These are phyloP conservation scores for Trametes elegans DNA, from an alignment of 768 basidiomycete species.

Conservation along the genomic window DNA sequence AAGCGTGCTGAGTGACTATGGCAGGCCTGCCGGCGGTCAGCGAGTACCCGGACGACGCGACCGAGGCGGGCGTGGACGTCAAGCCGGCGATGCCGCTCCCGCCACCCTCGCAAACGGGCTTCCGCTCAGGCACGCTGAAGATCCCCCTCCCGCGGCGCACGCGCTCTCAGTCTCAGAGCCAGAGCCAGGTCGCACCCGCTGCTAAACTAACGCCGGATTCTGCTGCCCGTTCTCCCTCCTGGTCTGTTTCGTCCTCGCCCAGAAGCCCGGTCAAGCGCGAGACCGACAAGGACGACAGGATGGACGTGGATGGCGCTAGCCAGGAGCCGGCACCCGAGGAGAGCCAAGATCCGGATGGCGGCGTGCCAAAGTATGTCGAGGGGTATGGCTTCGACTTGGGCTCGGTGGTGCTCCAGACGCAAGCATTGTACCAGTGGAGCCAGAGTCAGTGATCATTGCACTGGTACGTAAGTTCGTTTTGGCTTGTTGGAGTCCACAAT, in stretches of 20 bases:
- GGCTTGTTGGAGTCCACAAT: background rate
- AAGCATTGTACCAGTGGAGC: conserved; percentile 9
- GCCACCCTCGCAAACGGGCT: background rate
- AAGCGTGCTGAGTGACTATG: background rate
- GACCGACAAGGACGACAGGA: background rate
- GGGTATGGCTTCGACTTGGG: conserved; percentile 12
- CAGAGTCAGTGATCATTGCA: background rate
- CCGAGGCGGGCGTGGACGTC: too few relatives aligned
- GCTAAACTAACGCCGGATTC: background rate
- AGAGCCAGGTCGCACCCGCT: background rate
- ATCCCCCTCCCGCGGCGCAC: conserved; percentile 4
- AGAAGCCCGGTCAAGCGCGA: conserved; percentile 8
- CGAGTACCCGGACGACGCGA: background rate
- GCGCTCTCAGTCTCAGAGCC: background rate
- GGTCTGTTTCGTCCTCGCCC: background rate
- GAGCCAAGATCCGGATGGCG: background rate
- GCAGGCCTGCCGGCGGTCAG: background rate
- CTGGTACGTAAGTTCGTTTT: too few relatives aligned
- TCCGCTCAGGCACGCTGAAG: conserved; percentile 11
- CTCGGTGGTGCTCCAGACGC: conserved; percentile 13
- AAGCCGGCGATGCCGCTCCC: background rate
- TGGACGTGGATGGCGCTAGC: background rate
- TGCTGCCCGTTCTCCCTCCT: background rate
- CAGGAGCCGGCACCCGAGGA: too few relatives aligned
- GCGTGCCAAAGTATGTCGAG: background rate